These are phyloP conservation scores for Neovahlkampfia damariscottae DNA, from an alignment of 78 protist genomes.

Conservation along the genomic window DNA sequence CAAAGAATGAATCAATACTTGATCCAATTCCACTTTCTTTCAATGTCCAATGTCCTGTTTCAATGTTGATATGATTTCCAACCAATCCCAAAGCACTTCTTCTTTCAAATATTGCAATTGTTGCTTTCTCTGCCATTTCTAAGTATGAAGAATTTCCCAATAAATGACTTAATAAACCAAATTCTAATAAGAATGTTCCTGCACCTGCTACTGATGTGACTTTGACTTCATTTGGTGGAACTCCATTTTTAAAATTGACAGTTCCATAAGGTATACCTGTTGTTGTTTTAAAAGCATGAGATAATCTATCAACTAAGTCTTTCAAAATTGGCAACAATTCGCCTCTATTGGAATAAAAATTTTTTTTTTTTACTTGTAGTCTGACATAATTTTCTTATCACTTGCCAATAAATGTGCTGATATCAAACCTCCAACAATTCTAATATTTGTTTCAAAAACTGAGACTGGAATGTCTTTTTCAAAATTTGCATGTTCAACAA, in stretches of 20 bases:
- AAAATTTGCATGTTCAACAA: not conserved
- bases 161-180: constrained; percentile 37
- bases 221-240: constrained; percentile 49
- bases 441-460: constrained; percentile 86
- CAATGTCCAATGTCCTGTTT: constrained; percentile 62
- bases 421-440: constrained; percentile 79
- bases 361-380: not conserved
- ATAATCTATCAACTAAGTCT: constrained; percentile 69
- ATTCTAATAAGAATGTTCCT: constrained; percentile 70
- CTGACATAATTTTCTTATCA: not conserved
- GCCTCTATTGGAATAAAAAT: constrained; percentile 8
- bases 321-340: constrained; percentile 48
- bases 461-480: constrained; percentile 64
- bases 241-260: constrained; percentile 66
- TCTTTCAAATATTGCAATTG: constrained; percentile 3
- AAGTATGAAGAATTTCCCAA: constrained; percentile 32
- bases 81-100: constrained; percentile 42
- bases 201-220: constrained; percentile 77
- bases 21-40: constrained; percentile 64
- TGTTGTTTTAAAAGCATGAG: constrained; percentile 75
- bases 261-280: constrained; percentile 87
- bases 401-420: constrained; percentile 22
- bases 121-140: constrained; percentile 8
- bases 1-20: constrained; percentile 74
- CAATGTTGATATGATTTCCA: constrained; percentile 68